Evolutionary conservation across 495 filamentous ascomycete species (phyloP), one percentile per base, ranked within the genome.

Genomic region (Friedmanniomyces endolithicus): DNA sequence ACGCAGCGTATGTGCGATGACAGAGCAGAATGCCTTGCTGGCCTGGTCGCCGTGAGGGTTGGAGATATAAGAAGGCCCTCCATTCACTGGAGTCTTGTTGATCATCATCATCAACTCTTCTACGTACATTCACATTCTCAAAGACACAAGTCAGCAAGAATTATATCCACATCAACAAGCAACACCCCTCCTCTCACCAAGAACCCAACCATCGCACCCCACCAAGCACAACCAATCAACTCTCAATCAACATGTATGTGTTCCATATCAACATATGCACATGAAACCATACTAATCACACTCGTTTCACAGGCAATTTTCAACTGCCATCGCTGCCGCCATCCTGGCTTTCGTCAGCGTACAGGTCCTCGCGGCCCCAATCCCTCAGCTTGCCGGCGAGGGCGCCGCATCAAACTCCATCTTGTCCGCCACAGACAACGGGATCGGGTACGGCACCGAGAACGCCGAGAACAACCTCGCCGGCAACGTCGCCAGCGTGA

Each of bases 401-500:
- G 53, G 53, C 16, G 45, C 53, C 2, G 53, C 46, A 2, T 29
- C 19, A 22, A 39, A 57, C 48, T 52, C 48, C 6, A 46, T 57
- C 49, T 22, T 52, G 3, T 46, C 49, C 17, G 2, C 16, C 17
- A 57, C 49, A 11, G 55, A 57, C 40, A 57, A 51, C 24, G 48
- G n/a, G 8, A 37, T 57, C 9, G 55, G 55, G 3, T 51, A 25
- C 24, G 55, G 48, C 4, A 48, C 55, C 24, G 50, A 57, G 41
- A 57, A 53, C 39, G 55, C 55, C 12, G 55, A 57, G 31, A 35
- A 57, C 17, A 53, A 53, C 35, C 14, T 48, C 17, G 49, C 55
- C 39, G 44, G 44, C 11, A 47, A 47, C 19, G 44, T 47, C 24
- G 44, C 44, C 23, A 47, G 7, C 3, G 6, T 47, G 44, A 47